A percentile compares a stretch with the other conserved stretches of the same genome.
Evolutionary conservation across 768 basidiomycete genomes (phyloP).

Genomic region (Kwoniella bestiolae): DNA sequence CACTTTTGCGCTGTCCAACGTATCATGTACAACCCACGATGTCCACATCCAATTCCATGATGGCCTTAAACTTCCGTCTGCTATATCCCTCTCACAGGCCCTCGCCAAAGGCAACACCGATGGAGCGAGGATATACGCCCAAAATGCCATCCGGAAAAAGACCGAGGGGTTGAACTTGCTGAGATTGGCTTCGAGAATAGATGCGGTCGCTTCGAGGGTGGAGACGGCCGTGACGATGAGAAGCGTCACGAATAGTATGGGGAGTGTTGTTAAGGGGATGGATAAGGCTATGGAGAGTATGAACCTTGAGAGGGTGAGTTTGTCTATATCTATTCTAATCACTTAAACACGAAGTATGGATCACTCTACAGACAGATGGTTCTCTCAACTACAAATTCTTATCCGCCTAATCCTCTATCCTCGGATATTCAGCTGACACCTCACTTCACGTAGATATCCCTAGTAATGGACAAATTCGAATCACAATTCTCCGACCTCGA

Average conservation of each 20-base stretch:
- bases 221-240: conserved; percentile 99
- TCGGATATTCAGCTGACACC: background rate
- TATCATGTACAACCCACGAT: too few relatives aligned
- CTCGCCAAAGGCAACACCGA: conserved; percentile 95
- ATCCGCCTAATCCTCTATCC: too few relatives aligned
- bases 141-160: conserved; percentile 98
- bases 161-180: conserved; percentile 89
- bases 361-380: too few relatives aligned
- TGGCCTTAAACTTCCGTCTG: too few relatives aligned
- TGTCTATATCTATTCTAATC: too few relatives aligned
- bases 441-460: conserved; percentile 73
- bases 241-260: conserved; percentile 89
- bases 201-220: conserved; percentile 93
- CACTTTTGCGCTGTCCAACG: too few relatives aligned
- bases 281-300: conserved; percentile 99
- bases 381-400: too few relatives aligned
- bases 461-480: conserved; percentile 99
- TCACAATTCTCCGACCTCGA: conserved; percentile 93
- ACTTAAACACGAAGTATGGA: too few relatives aligned
- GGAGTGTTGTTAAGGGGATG: conserved; percentile 95
- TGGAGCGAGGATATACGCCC: conserved; percentile 95
- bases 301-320: conserved; percentile 90
- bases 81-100: conserved; percentile 74
- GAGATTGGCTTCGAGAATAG: conserved; percentile 85
- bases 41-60: too few relatives aligned